These are phyloP conservation scores for Helotiales sp. DNA, from an alignment of 2,329 filamentous ascomycete genomes.

Conservation along the genomic window DNA sequence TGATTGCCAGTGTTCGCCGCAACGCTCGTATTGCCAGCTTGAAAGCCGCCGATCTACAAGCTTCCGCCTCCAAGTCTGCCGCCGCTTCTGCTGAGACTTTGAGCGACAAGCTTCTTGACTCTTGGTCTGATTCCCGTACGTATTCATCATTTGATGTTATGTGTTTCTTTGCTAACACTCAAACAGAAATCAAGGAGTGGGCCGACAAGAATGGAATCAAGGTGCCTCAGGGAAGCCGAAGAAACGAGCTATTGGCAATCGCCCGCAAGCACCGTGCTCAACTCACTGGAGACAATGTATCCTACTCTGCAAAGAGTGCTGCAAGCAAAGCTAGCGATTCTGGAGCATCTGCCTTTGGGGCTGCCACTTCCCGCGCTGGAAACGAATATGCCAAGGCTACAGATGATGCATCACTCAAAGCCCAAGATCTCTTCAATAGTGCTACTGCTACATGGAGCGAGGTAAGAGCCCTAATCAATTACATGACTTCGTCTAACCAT, in stretches of 20 bases:
- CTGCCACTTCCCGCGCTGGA: conserved; percentile 74
- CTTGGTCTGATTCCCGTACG: conserved; percentile 78
- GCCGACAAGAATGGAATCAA: conserved; percentile 87
- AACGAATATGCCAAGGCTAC: conserved; percentile 81
- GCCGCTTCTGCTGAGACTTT: conserved; percentile 74
- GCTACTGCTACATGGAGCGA: conserved; percentile 72
- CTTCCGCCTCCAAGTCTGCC: conserved; percentile 66
- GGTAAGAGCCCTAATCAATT: conserved; percentile 42
- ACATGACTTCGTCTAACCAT: conserved; percentile 17
- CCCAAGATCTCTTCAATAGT: conserved; percentile 69
- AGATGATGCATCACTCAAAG: conserved; percentile 65
- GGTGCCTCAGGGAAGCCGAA: conserved; percentile 89
- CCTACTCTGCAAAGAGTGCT: conserved; percentile 66
- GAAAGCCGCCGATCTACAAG: conserved; percentile 64
- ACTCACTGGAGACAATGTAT: conserved; percentile 66
- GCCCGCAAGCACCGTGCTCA: conserved; percentile 84
- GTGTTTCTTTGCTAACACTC: conserved; percentile 13
- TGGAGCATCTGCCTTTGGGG: conserved; percentile 67
- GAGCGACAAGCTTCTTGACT: conserved; percentile 82
- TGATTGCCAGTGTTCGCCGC: conserved; percentile 87
- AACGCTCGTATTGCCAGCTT: conserved; percentile 83
- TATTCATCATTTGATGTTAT: not conserved
- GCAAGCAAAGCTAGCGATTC: conserved; percentile 71
- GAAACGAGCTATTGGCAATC: conserved; percentile 85
- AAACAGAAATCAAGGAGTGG: conserved; percentile 81